Evolutionary conservation across 1,284 basidiomycete genomes (phyloP), one percentile per base, ranked within the genome.

Genomic region (Moesziomyces globuligerus): DNA sequence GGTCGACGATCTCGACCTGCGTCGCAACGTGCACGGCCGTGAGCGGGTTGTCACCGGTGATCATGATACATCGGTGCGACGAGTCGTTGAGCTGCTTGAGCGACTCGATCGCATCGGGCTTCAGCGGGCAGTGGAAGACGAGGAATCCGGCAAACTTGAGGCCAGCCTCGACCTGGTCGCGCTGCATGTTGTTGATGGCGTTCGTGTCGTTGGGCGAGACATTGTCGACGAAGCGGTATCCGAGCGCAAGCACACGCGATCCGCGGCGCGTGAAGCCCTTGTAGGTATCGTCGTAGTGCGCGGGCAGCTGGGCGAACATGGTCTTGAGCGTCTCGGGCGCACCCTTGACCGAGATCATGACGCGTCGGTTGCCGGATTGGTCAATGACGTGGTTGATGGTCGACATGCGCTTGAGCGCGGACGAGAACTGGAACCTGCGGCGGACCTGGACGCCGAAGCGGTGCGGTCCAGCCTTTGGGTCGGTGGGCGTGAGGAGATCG

Each of bases 41-140:
- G 28, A 82, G 49, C 26, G 80, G 79, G 56, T 81, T 80, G 75
- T 82, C 80, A n/a, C 80, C 80, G 7, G 80, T 82, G 41, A 82
- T 82, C 80, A 82, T 82, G 57, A 82, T 78, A 48, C 80, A 78
- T 28, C 80, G 74, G 66, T 82, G 80, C 34, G 78, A 77, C 29
- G 80, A 80, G 60, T 81, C 80, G 53, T 76, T 76, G 47, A 81
- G 67, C 65, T 78, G 72, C 50, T 75, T 73, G 49, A 82, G 51
- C 47, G 74, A 65, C 15, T 69, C 67, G 29, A 80, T 56, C 0
- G 80, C 80, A 55, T 82, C 80, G 3, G 75, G 68, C 60, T 82
- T 82, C 50, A 82, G 76, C 8, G 80, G 80, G 58, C 79, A 82
- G 69, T 82, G 79, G 75, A 82, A 81, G 24, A 81, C 75, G 18